phyloP scores from a whole-genome alignment of 306 rosid genomes.

The cucumber (Cucumis sativus) region DNA sequence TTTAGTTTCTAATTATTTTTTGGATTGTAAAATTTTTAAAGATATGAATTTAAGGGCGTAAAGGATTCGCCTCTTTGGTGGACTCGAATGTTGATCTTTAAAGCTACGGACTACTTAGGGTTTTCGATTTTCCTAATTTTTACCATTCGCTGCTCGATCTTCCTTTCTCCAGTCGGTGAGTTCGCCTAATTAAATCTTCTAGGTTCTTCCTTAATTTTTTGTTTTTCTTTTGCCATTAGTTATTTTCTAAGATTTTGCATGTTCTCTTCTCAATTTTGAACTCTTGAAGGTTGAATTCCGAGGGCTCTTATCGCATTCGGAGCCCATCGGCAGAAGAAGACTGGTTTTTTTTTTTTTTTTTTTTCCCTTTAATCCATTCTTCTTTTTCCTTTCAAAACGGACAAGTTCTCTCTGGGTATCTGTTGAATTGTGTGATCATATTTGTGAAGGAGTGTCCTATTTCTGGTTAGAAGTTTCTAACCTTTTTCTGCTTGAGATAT shows the following conservation, averaged over 20 bases:
- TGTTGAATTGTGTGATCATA: not conserved
- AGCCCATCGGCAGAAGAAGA: not conserved
- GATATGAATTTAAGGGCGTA: conserved; percentile 29
- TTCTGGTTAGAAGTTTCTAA: not conserved
- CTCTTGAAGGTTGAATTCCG: conserved; percentile 2
- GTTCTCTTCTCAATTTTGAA: conserved; percentile 4
- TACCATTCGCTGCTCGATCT: conserved; percentile 20
- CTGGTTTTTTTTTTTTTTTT: not conserved
- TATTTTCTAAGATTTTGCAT: conserved; percentile 5
- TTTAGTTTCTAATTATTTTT: conserved; percentile 8
- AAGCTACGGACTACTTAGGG: conserved; percentile 24
- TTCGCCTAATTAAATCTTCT: conserved; percentile 7
- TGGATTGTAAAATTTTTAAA: conserved; percentile 4
- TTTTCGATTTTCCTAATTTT: conserved; percentile 18
- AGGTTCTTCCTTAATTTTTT: not conserved
- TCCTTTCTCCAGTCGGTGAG: conserved; percentile 21
- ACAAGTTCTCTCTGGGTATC: not conserved
- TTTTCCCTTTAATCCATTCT: not conserved
- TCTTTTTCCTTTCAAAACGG: not conserved
- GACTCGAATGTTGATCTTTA: conserved; percentile 20
- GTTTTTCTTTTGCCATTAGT: not conserved
- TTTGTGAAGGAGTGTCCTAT: not conserved
- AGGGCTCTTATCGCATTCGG: not conserved
- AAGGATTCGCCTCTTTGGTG: conserved; percentile 33
- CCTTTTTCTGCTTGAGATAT: not conserved